Percentiles rank a stretch among this genome's conserved stretches.
These are phyloP conservation scores for Oryza meyeriana DNA, from an alignment of 176 grass and related monocot species.

Conservation along the genomic window DNA sequence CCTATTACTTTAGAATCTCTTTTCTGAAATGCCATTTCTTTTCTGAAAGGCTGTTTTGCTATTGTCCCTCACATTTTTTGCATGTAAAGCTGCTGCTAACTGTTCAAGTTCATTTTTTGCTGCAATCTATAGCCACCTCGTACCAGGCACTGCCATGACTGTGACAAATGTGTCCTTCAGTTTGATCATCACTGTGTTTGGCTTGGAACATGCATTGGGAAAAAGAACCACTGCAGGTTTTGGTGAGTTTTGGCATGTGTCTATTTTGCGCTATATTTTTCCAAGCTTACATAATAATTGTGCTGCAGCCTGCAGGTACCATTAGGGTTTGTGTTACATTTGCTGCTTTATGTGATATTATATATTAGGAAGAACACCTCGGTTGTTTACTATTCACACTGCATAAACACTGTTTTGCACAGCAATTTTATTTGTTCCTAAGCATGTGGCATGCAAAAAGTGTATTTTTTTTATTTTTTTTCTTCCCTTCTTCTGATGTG, in stretches of 20 bases:
- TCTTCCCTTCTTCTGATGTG: background rate
- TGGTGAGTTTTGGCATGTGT: conserved; percentile 56
- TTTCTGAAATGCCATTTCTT: conserved; percentile 1
- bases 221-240: conserved; percentile 91
- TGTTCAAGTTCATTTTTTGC: conserved; percentile 27
- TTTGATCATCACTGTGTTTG: conserved; percentile 99
- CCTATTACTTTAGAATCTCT: conserved; percentile 2
- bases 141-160: conserved; percentile 89
- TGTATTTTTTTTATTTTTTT: background rate
- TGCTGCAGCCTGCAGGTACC: background rate
- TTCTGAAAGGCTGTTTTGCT: conserved; percentile 23
- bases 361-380: background rate
- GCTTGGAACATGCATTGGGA: conserved; percentile 95
- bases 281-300: background rate
- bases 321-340: background rate
- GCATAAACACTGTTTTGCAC: background rate
- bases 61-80: background rate
- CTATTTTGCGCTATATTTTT: no score
- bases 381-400: background rate
- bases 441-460: background rate
- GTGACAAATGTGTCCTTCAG: conserved; percentile 97
- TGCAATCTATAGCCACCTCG: conserved; percentile 72
- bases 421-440: background rate
- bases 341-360: conserved; percentile 26
- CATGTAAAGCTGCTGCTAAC: conserved; percentile 29